phyloP scores from a whole-genome alignment of 768 basidiomycete species.

The Suillus weaverae region DNA sequence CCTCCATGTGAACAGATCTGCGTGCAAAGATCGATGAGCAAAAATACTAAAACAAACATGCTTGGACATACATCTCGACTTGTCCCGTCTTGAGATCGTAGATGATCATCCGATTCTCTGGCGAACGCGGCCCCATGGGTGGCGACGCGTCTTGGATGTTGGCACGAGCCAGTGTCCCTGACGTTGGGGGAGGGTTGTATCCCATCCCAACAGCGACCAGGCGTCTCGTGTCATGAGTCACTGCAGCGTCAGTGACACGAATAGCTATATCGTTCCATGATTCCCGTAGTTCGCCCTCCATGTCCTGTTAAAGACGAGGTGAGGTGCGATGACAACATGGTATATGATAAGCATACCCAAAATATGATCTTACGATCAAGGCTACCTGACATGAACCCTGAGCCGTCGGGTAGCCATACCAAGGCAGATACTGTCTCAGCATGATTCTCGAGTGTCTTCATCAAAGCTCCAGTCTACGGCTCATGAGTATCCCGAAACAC shows the following conservation, averaged over 20 bases:
- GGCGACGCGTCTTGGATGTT: constrained; percentile 38
- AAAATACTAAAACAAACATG: constrained; percentile 11
- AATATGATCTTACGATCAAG: constrained; percentile 81
- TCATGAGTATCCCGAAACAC: constrained; percentile 14
- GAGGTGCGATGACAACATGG: constrained; percentile 10
- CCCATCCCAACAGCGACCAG: constrained; percentile 85
- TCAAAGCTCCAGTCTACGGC: constrained; percentile 69
- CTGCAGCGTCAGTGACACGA: constrained; percentile 82
- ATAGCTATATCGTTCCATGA: constrained; percentile 70
- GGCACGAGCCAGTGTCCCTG: constrained; percentile 23
- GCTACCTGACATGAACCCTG: constrained; percentile 86
- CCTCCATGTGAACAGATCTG: constrained; percentile 67
- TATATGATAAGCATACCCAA: constrained; percentile 59
- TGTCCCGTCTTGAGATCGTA: constrained; percentile 73
- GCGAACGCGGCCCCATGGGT: constrained; percentile 34
- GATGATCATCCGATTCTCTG: constrained; percentile 68
- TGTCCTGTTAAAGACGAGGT: constrained; percentile 50
- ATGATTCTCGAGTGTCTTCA: constrained; percentile 68
- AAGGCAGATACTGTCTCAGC: constrained; percentile 83
- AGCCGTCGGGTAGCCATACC: constrained; percentile 85
- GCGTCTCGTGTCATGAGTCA: constrained; percentile 81
- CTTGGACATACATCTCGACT: constrained; percentile 59
- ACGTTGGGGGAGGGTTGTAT: constrained; percentile 29
- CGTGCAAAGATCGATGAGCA: constrained; percentile 14
- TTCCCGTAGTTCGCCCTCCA: constrained; percentile 69